Base-by-base conservation (phyloP, 2,329 filamentous ascomycete genomes). In the Chrysosporium queenslandicum region DNA sequence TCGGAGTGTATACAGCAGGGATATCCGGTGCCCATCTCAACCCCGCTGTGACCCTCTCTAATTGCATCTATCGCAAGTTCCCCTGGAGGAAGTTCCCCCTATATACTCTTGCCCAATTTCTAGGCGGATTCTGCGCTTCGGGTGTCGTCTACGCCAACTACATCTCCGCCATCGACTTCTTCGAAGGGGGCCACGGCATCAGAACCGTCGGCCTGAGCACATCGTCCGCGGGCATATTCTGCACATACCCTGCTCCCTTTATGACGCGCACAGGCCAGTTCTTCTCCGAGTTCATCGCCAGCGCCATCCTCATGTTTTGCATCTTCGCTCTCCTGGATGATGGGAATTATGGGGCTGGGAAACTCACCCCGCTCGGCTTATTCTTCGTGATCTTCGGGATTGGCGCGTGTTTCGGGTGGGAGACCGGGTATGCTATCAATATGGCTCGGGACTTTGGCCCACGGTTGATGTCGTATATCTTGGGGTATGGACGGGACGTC, bases 361-460 rank as follows among this genome's bases (percentile, higher is more conserved):
- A 74, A 1, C 58, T 81, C 21, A 73, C 78, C 53, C 81, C 83
- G 0, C 68, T 87, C 1, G 77, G 72, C 6, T 67, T 87, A 4
- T 85, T 86, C 68, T 86, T 87, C 67, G 71, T 87, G 45, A 81
- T 87, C 56, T 87, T 87, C 61, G 84, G 83, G 6, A 80, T 87
- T 20, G 83, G 83, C 16, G 80, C 81, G 29, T 84, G 81, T 62
- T 87, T 86, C 60, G 85, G 85, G 5, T 87, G 82, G 82, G 79
- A 87, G 65, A 88, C 84, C 1, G 83, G 85, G 34, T 88, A 85
- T 66, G 84, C 83, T 14, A 86, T 87, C 58, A 87, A 87, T 61
- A 66, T 86, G 39, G 84, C 83, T 32, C 76, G 85, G 66, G 85
- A 88, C 58, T 85, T 87, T 62, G 82, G 82, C 0, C 83, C 83